phyloP scores from a whole-genome alignment of 2,329 filamentous ascomycete genomes.

The Raffaelea albimanens region DNA sequence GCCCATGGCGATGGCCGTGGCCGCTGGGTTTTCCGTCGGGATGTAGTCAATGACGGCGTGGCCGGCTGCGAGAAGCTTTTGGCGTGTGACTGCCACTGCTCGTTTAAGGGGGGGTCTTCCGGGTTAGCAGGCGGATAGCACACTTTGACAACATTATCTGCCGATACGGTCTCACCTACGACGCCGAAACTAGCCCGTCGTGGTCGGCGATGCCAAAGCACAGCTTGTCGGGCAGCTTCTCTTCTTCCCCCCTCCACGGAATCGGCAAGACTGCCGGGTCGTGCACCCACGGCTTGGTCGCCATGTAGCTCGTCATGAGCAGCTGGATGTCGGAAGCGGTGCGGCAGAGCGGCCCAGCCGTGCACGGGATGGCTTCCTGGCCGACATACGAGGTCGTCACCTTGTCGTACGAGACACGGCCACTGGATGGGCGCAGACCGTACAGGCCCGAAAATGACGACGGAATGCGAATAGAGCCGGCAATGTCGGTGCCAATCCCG shows the following conservation, averaged over 20 bases:
- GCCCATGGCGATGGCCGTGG: slow-evolving; percentile 8
- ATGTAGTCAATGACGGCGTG: slow-evolving; percentile 49
- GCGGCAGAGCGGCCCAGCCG: slow-evolving; percentile 4
- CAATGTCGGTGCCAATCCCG: slow-evolving; percentile 27
- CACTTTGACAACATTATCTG: too few relatives aligned
- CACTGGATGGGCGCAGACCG: slow-evolving; percentile 16
- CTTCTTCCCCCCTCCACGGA: slow-evolving; percentile 11
- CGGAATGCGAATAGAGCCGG: slow-evolving; percentile 15
- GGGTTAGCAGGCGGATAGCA: too few relatives aligned
- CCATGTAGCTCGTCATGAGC: not conserved
- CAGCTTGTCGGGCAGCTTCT: slow-evolving; percentile 22
- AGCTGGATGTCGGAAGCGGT: not conserved
- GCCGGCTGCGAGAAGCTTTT: slow-evolving; percentile 37
- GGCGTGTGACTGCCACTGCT: slow-evolving; percentile 39
- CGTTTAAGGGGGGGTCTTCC: slow-evolving; percentile 19
- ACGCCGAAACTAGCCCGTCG: slow-evolving; percentile 39
- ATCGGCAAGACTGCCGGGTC: not conserved
- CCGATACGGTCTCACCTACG: slow-evolving; percentile 43
- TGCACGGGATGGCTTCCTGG: slow-evolving; percentile 4
- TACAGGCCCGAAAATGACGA: slow-evolving; percentile 22
- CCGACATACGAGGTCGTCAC: slow-evolving; percentile 2
- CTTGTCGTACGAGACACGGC: slow-evolving; percentile 1
- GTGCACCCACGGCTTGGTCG: not conserved
- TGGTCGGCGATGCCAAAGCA: slow-evolving; percentile 44
- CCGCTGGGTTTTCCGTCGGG: slow-evolving; percentile 17